phyloP scores from a whole-genome alignment of 2,329 filamentous ascomycete species.

The Diaporthe citri region DNA sequence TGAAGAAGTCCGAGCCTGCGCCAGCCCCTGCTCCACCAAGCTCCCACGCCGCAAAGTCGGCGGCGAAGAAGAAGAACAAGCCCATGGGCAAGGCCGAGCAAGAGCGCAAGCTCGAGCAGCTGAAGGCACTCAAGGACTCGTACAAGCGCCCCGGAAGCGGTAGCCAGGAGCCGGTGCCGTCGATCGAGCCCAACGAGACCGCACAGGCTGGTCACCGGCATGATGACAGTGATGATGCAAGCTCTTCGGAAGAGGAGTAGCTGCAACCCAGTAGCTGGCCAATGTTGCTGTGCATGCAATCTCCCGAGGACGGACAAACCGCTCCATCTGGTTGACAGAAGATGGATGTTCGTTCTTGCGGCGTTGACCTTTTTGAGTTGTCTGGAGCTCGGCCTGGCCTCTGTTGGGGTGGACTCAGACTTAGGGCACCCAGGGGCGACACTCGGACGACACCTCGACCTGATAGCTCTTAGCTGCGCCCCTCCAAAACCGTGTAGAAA shows the following conservation, averaged over 20 bases:
- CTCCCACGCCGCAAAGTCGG: conserved; percentile 45
- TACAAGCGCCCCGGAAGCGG: conserved; percentile 60
- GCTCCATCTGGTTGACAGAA: background rate
- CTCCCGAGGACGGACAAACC: background rate
- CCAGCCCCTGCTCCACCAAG: conserved; percentile 40
- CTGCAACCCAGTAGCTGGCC: background rate
- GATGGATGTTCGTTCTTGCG: background rate
- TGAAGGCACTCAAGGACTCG: conserved; percentile 70
- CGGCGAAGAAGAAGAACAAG: conserved; percentile 79
- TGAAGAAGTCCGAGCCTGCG: conserved; percentile 49
- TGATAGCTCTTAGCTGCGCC: background rate
- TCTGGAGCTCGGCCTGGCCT: background rate
- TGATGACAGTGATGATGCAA: conserved; percentile 65
- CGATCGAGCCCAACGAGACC: conserved; percentile 52
- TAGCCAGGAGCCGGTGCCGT: conserved; percentile 59
- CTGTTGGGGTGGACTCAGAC: background rate
- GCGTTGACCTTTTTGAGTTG: background rate
- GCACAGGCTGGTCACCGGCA: conserved; percentile 27
- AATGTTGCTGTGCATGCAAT: background rate
- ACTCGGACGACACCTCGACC: background rate
- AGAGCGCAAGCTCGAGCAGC: conserved; percentile 73
- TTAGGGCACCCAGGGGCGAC: background rate
- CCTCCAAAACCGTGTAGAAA: conserved; percentile 8
- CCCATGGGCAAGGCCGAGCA: conserved; percentile 81
- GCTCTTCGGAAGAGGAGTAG: conserved; percentile 62